Conservation (phyloP, 805 yeast species). For the Danielia oregonensis region DNA sequence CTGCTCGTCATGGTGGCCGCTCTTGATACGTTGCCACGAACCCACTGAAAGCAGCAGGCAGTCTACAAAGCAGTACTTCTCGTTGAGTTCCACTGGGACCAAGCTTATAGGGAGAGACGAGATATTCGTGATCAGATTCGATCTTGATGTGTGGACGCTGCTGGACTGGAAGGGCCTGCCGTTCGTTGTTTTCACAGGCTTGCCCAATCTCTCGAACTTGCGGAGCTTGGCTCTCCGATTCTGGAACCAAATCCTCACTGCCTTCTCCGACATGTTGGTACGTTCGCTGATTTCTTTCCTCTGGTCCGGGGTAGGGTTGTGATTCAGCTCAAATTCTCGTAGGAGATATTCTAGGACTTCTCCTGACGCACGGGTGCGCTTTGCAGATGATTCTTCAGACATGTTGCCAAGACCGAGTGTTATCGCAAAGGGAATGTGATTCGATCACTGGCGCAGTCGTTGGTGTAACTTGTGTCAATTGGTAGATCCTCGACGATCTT, state of each 20-base stretch:
- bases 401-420: constrained; percentile 6
- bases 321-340: constrained; percentile 64
- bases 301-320: constrained; percentile 71
- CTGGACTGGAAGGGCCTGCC: not conserved
- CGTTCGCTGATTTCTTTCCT: constrained; percentile 65
- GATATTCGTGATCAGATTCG: constrained; percentile 17
- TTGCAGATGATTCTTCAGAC: constrained; percentile 27
- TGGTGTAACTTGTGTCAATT: too few species aligned
- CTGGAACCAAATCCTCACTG: constrained; percentile 92
- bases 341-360: constrained; percentile 69
- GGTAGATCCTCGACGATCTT: too few species aligned
- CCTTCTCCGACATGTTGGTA: constrained; percentile 82
- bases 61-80: constrained; percentile 66
- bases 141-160: constrained; percentile 21
- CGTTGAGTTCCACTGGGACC: constrained; percentile 20
- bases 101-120: constrained; percentile 20
- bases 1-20: constrained; percentile 49
- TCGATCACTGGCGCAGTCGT: too few species aligned
- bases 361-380: constrained; percentile 74
- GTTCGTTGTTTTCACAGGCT: constrained; percentile 7
- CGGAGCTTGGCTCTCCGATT: constrained; percentile 78
- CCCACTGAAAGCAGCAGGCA: constrained; percentile 70
- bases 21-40: constrained; percentile 73
- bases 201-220: constrained; percentile 52
- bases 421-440: not conserved